Evolutionary conservation across 441 rosid species (phyloP).

Genomic region (Hypseocharis bilobata): DNA sequence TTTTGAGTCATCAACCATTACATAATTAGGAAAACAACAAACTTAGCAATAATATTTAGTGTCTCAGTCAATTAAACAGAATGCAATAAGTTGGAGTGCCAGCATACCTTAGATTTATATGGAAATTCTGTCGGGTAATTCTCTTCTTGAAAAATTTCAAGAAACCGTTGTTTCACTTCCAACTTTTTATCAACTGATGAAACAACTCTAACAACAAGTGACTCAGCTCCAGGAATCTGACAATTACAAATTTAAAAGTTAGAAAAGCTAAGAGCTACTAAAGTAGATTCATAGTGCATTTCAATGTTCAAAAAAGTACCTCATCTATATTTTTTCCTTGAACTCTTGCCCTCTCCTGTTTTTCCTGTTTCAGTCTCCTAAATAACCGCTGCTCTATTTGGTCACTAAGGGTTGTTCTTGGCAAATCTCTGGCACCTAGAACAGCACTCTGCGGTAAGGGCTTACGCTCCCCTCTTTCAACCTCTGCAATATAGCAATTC

Average conservation of each 20-base stretch:
- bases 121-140: conserved; percentile 88
- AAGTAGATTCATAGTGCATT: too few species aligned
- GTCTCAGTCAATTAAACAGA: not conserved
- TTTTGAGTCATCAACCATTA: not conserved
- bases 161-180: conserved; percentile 90
- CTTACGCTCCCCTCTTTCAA: conserved; percentile 79
- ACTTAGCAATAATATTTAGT: not conserved
- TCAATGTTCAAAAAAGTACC: conserved; percentile 37
- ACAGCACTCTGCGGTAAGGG: conserved; percentile 98
- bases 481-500: conserved; percentile 81
- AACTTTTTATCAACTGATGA: conserved; percentile 97
- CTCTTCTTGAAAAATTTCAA: conserved; percentile 87
- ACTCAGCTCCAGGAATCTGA: conserved; percentile 89
- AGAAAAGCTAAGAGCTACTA: too few species aligned
- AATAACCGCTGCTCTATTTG: conserved; percentile 86
- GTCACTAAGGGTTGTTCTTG: conserved; percentile 90
- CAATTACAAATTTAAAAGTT: conserved; percentile 20
- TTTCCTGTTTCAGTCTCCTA: conserved; percentile 71
- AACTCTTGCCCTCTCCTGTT: conserved; percentile 77
- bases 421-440: conserved; percentile 96
- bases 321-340: conserved; percentile 87
- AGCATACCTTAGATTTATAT: conserved; percentile 80
- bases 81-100: conserved; percentile 12
- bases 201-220: conserved; percentile 92
- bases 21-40: conserved; percentile 5